phyloP scores from a whole-genome alignment of 2,329 filamentous ascomycete genomes.

The Metarhizium humberi region DNA sequence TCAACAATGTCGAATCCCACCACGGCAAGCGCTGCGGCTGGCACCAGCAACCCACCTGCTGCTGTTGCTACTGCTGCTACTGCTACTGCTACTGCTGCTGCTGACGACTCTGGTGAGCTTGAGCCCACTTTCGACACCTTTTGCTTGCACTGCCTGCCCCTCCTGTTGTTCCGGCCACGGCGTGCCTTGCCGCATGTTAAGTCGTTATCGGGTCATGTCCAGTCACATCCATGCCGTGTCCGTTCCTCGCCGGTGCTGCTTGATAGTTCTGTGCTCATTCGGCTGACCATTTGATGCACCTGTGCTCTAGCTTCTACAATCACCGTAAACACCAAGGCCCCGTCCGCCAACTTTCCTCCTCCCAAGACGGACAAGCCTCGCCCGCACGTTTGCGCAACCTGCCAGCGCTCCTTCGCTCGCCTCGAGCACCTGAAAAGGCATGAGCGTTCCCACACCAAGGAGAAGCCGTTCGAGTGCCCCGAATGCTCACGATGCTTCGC shows the following conservation, averaged over 20 bases:
- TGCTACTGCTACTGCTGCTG: constrained; percentile 16
- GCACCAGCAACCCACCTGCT: constrained; percentile 12
- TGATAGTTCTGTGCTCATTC: constrained; percentile 6
- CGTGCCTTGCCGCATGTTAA: neutral
- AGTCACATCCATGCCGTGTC: neutral
- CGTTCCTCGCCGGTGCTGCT: neutral
- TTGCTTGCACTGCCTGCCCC: constrained; percentile 18
- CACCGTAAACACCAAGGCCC: constrained; percentile 38
- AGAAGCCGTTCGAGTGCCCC: constrained; percentile 96
- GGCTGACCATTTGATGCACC: constrained; percentile 16
- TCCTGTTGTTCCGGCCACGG: constrained; percentile 18
- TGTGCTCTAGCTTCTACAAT: constrained; percentile 35
- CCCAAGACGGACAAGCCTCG: constrained; percentile 96
- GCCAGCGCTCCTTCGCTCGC: constrained; percentile 83
- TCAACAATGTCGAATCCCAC: constrained; percentile 28
- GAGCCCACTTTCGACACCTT: constrained; percentile 4
- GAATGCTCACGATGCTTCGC: constrained; percentile 94
- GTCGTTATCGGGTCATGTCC: neutral
- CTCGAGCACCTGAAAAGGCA: constrained; percentile 96
- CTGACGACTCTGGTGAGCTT: constrained; percentile 32
- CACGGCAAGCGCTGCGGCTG: constrained; percentile 19
- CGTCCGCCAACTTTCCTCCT: constrained; percentile 52
- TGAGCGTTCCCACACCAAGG: constrained; percentile 95
- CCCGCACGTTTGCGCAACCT: constrained; percentile 88
- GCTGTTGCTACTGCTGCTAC: constrained; percentile 16